These are phyloP conservation scores for Schwanniomyces occidentalis DNA, from an alignment of 805 yeast genomes.

Conservation along the genomic window DNA sequence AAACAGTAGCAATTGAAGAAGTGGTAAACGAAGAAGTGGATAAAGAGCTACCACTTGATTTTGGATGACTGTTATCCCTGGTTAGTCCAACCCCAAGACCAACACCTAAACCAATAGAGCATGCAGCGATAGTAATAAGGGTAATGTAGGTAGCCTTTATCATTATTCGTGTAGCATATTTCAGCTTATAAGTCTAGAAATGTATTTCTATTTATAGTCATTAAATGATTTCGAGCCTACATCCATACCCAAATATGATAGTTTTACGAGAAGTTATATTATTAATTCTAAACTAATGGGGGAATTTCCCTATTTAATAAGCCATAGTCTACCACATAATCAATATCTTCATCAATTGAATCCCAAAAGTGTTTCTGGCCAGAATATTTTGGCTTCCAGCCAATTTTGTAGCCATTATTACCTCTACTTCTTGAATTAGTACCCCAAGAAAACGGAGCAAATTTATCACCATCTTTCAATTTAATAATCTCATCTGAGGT, in stretches of 20 bases:
- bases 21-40: too few relatives aligned
- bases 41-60: neutral
- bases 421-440: constrained; percentile 27
- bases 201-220: too few relatives aligned
- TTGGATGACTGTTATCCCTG: neutral
- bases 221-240: too few relatives aligned
- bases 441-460: constrained; percentile 24
- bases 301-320: too few relatives aligned
- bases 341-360: constrained; percentile 18
- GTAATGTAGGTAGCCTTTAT: too few relatives aligned
- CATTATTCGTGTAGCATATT: too few relatives aligned
- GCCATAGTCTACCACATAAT: constrained; percentile 10
- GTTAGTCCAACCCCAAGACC: constrained; percentile 4
- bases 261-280: too few relatives aligned
- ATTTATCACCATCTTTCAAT: constrained; percentile 11
- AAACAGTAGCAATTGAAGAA: too few relatives aligned
- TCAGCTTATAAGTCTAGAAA: too few relatives aligned
- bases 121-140: too few relatives aligned
- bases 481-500: constrained; percentile 13
- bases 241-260: too few relatives aligned
- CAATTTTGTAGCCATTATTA: constrained; percentile 23
- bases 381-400: constrained; percentile 25
- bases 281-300: too few relatives aligned
- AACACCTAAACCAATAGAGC: constrained; percentile 2
- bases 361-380: constrained; percentile 15